Evolutionary conservation across 2,329 filamentous ascomycete genomes (phyloP).

Genomic region (Ilyonectria destructans): DNA sequence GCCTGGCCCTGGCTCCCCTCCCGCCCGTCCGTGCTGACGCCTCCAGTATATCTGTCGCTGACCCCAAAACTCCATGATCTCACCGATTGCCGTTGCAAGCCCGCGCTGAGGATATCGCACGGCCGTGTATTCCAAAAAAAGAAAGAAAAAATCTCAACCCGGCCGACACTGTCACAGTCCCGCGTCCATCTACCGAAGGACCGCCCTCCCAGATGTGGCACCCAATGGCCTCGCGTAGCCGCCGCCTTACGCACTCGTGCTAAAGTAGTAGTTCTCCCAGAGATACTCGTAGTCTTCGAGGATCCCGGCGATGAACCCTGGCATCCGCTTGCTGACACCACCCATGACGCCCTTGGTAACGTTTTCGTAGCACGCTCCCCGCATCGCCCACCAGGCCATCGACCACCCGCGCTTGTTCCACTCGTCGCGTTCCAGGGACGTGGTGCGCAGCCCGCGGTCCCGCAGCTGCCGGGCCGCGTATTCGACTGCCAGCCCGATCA

Average conservation of each 20-base stretch:
- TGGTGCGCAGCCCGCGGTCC: slow-evolving; percentile 84
- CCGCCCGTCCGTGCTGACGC: slow-evolving; percentile 18
- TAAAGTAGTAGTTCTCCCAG: slow-evolving; percentile 98
- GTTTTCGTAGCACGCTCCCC: slow-evolving; percentile 97
- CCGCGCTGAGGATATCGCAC: slow-evolving; percentile 8
- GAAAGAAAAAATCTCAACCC: slow-evolving; percentile 7
- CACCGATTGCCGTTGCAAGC: background rate
- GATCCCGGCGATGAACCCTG: slow-evolving; percentile 87
- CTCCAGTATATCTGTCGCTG: slow-evolving; percentile 4
- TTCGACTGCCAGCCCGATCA: slow-evolving; percentile 88
- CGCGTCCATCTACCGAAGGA: slow-evolving; percentile 10
- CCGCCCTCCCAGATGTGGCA: background rate
- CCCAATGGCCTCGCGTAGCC: background rate
- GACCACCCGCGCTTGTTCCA: slow-evolving; percentile 90
- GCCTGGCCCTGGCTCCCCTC: background rate
- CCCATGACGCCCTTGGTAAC: slow-evolving; percentile 84
- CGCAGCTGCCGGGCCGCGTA: slow-evolving; percentile 89
- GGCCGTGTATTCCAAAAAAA: slow-evolving; percentile 16
- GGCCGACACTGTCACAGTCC: slow-evolving; percentile 1
- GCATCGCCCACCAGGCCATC: slow-evolving; percentile 96
- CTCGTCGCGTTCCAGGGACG: slow-evolving; percentile 91
- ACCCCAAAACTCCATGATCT: slow-evolving; percentile 15
- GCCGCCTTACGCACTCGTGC: slow-evolving; percentile 62
- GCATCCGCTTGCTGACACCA: slow-evolving; percentile 82
- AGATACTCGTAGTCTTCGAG: slow-evolving; percentile 97